A percentile compares a stretch with the other conserved stretches of the same genome.
These are phyloP conservation scores for Abortiporus biennis DNA, from an alignment of 1,284 basidiomycete species.

Conservation along the genomic window DNA sequence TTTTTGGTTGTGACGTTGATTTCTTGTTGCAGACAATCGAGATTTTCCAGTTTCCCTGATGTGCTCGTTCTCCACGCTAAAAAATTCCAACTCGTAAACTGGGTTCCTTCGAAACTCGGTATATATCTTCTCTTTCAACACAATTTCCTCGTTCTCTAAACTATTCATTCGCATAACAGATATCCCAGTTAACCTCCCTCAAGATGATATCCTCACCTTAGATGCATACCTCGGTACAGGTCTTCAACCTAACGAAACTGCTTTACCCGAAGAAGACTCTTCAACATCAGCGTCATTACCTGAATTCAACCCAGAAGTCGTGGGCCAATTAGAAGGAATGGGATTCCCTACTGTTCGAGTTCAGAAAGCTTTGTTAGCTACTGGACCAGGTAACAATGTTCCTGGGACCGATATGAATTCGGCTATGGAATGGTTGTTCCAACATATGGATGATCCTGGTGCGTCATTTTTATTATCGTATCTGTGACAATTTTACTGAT, in stretches of 20 bases:
- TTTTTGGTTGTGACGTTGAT: neutral
- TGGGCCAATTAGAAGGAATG: slow-evolving; percentile 79
- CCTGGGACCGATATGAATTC: slow-evolving; percentile 72
- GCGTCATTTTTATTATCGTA: slow-evolving; percentile 13
- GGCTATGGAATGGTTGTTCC: slow-evolving; percentile 96
- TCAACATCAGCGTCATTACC: slow-evolving; percentile 32
- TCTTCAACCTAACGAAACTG: slow-evolving; percentile 67
- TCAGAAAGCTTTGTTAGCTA: slow-evolving; percentile 87
- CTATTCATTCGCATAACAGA: slow-evolving; percentile 39
- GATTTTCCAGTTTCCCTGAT: slow-evolving; percentile 85
- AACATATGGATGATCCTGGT: slow-evolving; percentile 94
- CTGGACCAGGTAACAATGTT: too few species aligned
- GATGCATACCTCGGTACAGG: slow-evolving; percentile 73
- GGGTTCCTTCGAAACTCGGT: slow-evolving; percentile 96
- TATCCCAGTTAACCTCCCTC: slow-evolving; percentile 78
- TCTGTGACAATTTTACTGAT: neutral
- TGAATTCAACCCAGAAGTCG: slow-evolving; percentile 66
- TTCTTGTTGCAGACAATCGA: slow-evolving; percentile 45
- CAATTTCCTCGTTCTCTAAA: neutral
- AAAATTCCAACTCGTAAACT: slow-evolving; percentile 94
- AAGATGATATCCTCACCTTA: slow-evolving; percentile 55
- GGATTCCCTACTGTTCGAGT: slow-evolving; percentile 82
- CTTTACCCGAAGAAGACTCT: slow-evolving; percentile 56
- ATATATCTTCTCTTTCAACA: slow-evolving; percentile 24
- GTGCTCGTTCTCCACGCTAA: slow-evolving; percentile 88